A percentile compares a stretch with the other conserved stretches of the same genome.
These are phyloP conservation scores for Funneliformis caledonium DNA, from an alignment of 371 early-diverging fungal genomes.

Conservation along the genomic window DNA sequence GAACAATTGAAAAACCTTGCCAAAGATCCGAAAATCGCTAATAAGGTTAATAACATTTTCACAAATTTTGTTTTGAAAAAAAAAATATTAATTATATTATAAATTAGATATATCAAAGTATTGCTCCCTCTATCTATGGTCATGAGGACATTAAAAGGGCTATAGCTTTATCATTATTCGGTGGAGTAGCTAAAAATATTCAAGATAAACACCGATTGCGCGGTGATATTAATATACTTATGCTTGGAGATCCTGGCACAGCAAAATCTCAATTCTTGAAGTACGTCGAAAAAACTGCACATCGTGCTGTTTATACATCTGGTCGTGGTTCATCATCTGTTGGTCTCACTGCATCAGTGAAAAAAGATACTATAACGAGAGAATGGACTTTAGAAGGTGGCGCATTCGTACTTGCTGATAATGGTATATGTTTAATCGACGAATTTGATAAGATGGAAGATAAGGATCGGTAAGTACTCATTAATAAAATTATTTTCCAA, in stretches of 20 bases:
- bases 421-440: conserved; percentile 98
- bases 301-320: conserved; percentile 97
- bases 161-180: conserved; percentile 95
- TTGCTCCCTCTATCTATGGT: conserved; percentile 99
- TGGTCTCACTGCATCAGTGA: conserved; percentile 99
- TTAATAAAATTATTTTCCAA: conserved; percentile 62
- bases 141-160: conserved; percentile 97
- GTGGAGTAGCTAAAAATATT: conserved; percentile 95
- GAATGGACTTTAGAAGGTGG: conserved; percentile 99
- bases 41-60: conserved; percentile 57
- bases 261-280: conserved; percentile 99
- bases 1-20: conserved; percentile 80
- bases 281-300: conserved; percentile 95
- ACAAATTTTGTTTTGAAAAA: neutral
- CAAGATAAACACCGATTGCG: conserved; percentile 93
- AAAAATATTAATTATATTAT: neutral
- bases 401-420: conserved; percentile 98
- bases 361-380: conserved; percentile 94
- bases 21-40: conserved; percentile 81
- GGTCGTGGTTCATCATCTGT: conserved; percentile 99
- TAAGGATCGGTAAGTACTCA: conserved; percentile 84
- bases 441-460: conserved; percentile 99
- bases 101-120: conserved; percentile 88
- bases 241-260: conserved; percentile 99
- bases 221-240: conserved; percentile 99